A percentile compares a stretch with the other conserved stretches of the same genome.
Conservation (phyloP, 1,139 yeast species). For the Yamadazyma membranifaciens region DNA sequence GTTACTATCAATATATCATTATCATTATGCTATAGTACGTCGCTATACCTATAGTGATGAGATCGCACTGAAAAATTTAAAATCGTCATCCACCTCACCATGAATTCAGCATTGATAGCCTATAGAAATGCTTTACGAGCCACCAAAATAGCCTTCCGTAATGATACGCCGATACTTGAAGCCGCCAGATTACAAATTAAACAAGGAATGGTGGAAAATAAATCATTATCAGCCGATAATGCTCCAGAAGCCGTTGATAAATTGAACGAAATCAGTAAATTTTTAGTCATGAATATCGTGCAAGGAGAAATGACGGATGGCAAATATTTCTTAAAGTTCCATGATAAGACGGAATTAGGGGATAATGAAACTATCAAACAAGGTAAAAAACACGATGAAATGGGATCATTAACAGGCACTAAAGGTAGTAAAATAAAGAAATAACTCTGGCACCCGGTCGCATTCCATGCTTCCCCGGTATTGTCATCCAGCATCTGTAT, state of each 20-base stretch:
- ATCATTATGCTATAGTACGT: no score
- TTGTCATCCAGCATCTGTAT: conserved; percentile 1
- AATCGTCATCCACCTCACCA: background rate
- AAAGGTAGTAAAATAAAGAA: conserved; percentile 21
- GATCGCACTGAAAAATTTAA: no score
- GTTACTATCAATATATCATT: no score
- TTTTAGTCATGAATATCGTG: conserved; percentile 72
- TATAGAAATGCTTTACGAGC: conserved; percentile 74
- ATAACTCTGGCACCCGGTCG: conserved; percentile 8
- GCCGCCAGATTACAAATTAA: conserved; percentile 70
- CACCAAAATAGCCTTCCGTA: conserved; percentile 61
- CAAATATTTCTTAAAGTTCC: conserved; percentile 62
- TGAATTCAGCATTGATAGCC: conserved; percentile 30
- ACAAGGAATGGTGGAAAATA: conserved; percentile 50
- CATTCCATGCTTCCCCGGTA: no score
- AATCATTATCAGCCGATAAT: conserved; percentile 29
- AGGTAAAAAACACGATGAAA: conserved; percentile 23
- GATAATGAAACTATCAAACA: conserved; percentile 66
- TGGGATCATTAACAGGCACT: conserved; percentile 46
- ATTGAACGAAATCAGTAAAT: conserved; percentile 65
- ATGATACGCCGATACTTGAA: conserved; percentile 49
- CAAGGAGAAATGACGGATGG: conserved; percentile 67
- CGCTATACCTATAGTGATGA: no score
- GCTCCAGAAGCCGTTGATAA: conserved; percentile 55
- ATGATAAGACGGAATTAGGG: conserved; percentile 81